Conservation (phyloP, 768 basidiomycete genomes). For the Trametes punicea region DNA sequence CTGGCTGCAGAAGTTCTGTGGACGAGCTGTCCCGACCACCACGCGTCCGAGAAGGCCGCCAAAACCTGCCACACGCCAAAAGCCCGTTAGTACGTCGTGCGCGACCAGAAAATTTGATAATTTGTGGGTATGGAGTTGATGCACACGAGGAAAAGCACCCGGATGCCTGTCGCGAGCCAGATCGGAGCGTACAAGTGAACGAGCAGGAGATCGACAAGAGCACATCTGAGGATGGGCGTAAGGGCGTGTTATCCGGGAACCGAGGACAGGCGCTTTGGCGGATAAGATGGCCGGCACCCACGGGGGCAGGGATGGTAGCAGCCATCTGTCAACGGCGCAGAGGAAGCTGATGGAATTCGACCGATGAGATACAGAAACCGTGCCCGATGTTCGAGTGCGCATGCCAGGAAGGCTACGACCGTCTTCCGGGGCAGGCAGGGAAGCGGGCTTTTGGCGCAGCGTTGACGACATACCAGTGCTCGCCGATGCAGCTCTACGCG, state of each 20-base stretch:
- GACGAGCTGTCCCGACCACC: neutral
- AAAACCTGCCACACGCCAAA: constrained; percentile 8
- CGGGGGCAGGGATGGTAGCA: constrained; percentile 17
- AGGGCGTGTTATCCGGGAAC: neutral
- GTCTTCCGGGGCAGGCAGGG: neutral
- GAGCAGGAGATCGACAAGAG: constrained; percentile 6
- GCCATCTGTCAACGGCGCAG: constrained; percentile 16
- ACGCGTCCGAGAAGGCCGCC: constrained; percentile 10
- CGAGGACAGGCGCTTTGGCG: neutral
- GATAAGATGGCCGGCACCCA: constrained; percentile 11
- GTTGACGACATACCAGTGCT: constrained; percentile 19
- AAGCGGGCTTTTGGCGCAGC: constrained; percentile 5
- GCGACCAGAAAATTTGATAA: neutral
- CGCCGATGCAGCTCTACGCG: neutral
- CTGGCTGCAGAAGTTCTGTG: neutral
- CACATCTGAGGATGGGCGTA: neutral
- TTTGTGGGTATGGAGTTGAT: neutral
- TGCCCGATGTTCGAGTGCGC: neutral
- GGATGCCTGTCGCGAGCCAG: neutral
- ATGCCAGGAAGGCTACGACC: neutral
- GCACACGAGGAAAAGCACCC: neutral
- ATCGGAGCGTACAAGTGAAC: neutral
- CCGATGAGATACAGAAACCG: constrained; percentile 2
- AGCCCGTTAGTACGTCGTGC: neutral
- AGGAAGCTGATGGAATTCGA: constrained; percentile 11